Percentiles rank a stretch among this genome's conserved stretches.
Conservation (phyloP, 805 yeast genomes). For the Zygosaccharomyces rouxii region DNA sequence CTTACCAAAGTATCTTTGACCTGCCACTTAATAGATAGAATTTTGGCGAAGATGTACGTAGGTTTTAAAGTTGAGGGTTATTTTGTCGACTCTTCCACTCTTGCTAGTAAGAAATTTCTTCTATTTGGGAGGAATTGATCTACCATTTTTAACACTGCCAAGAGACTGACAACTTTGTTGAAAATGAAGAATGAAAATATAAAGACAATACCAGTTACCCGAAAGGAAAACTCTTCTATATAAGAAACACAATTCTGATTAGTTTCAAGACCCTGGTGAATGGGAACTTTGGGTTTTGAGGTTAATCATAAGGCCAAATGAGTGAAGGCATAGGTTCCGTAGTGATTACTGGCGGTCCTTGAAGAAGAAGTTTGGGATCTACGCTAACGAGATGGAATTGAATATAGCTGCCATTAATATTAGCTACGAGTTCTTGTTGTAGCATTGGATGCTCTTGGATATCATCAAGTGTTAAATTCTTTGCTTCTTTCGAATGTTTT, state of each 20-base stretch:
- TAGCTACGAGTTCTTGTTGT: slow-evolving; percentile 7
- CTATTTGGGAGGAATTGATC: neutral
- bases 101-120: neutral
- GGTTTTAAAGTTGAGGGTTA: neutral
- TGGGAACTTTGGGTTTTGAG: neutral
- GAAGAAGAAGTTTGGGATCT: slow-evolving; percentile 1
- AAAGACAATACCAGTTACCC: neutral
- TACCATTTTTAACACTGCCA: neutral
- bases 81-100: neutral
- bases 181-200: neutral
- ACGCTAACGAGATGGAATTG: slow-evolving; percentile 2
- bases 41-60: neutral
- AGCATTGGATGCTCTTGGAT: slow-evolving; percentile 4
- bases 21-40: neutral
- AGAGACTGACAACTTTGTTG: neutral
- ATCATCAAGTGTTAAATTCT: neutral
- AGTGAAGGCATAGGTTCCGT: slow-evolving; percentile 7
- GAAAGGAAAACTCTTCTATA: neutral
- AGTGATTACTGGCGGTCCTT: slow-evolving; percentile 1
- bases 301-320: slow-evolving; percentile 4
- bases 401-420: slow-evolving; percentile 1
- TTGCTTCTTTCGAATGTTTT: neutral
- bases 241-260: neutral
- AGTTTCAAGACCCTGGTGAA: neutral
- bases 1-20: neutral